A percentile compares a stretch with the other conserved stretches of the same genome.
Evolutionary conservation across 495 filamentous ascomycete species (phyloP).

Genomic region (Echria macrotheca): DNA sequence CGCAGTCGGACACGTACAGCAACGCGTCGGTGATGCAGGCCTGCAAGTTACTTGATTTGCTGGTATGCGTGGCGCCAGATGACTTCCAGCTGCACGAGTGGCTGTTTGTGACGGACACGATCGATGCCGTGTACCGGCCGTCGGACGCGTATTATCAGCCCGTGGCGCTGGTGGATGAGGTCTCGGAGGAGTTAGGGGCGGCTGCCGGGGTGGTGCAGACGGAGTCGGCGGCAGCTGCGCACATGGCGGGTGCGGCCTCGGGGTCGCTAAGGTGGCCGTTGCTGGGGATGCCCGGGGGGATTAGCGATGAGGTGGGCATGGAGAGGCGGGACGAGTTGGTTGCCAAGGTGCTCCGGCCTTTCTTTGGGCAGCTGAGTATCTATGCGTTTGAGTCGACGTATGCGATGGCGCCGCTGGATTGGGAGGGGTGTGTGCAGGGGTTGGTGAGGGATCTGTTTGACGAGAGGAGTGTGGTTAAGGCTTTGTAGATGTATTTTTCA

Average conservation of each 20-base stretch:
- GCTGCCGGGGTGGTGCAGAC: conserved; percentile 15
- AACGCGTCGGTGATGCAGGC: conserved; percentile 74
- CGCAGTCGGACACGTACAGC: conserved; percentile 63
- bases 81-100: conserved; percentile 96
- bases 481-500: no score
- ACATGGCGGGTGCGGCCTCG: conserved; percentile 21
- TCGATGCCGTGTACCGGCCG: conserved; percentile 89
- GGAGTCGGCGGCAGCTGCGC: conserved; percentile 28
- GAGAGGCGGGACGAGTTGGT: conserved; percentile 65
- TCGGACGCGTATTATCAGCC: conserved; percentile 64
- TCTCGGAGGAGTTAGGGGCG: conserved; percentile 68
- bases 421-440: conserved; percentile 59
- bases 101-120: conserved; percentile 94
- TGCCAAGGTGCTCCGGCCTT: conserved; percentile 72
- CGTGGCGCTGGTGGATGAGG: conserved; percentile 75
- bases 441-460: conserved; percentile 81
- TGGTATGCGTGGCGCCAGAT: conserved; percentile 81
- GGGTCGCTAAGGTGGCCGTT: conserved; percentile 35
- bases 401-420: conserved; percentile 67
- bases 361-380: conserved; percentile 87
- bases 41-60: conserved; percentile 81
- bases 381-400: conserved; percentile 90
- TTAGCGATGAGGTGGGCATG: conserved; percentile 43
- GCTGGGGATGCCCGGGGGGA: conserved; percentile 42
- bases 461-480: conserved; percentile 58